Evolutionary conservation across 1,139 yeast genomes (phyloP).

Genomic region (Hansenula sp.): DNA sequence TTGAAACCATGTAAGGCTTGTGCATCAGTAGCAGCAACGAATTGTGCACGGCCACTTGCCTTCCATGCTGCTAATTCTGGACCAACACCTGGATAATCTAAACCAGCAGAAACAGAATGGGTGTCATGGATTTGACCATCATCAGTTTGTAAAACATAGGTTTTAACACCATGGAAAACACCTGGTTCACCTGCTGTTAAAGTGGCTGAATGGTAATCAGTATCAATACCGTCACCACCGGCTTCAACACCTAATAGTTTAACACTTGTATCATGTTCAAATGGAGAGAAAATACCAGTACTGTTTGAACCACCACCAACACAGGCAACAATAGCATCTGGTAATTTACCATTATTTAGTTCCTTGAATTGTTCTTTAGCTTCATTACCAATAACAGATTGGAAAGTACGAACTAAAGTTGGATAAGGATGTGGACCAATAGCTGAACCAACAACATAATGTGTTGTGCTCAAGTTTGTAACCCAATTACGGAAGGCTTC

Average conservation of each 20-base stretch:
- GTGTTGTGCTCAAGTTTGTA: constrained; percentile 77
- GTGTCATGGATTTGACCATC: constrained; percentile 99
- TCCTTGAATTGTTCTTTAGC: constrained; percentile 85
- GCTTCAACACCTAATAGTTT: constrained; percentile 94
- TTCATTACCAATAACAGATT: constrained; percentile 93
- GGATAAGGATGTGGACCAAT: constrained; percentile 99
- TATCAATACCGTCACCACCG: constrained; percentile 95
- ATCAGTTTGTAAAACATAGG: constrained; percentile 81
- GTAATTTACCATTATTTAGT: constrained; percentile 75
- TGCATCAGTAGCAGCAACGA: constrained; percentile 90
- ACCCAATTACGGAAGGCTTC: constrained; percentile 98
- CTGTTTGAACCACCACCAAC: constrained; percentile 99
- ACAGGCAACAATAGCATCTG: constrained; percentile 94
- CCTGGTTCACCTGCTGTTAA: constrained; percentile 92
- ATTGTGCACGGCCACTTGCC: constrained; percentile 85
- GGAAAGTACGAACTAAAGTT: constrained; percentile 96
- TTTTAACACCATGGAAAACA: constrained; percentile 96
- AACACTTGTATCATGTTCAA: constrained; percentile 75
- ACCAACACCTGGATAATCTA: constrained; percentile 99
- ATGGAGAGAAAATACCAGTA: constrained; percentile 93
- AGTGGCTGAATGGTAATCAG: constrained; percentile 88
- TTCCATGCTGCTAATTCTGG: constrained; percentile 98
- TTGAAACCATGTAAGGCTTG: constrained; percentile 90
- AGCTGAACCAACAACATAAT: constrained; percentile 95
- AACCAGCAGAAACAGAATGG: constrained; percentile 96